Evolutionary conservation across 352 stramenopile genomes (phyloP), one percentile per base, ranked within the genome.

Genomic region (Peronospora tabacina): DNA sequence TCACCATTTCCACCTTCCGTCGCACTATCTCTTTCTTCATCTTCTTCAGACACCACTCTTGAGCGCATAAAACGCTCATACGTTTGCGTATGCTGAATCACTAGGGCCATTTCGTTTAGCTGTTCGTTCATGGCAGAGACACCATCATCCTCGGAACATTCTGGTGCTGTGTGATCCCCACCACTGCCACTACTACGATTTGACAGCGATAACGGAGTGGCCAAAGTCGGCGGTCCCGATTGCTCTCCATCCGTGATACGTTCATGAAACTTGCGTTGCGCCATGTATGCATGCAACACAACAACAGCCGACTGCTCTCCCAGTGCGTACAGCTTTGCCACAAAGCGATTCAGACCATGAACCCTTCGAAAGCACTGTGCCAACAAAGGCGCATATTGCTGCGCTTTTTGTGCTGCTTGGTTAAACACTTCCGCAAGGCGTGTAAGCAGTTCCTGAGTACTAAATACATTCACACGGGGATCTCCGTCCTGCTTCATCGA

Each of bases 61-160:
- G 77, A 89, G 10, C 78, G 76, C 70, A 94, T 89, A 53, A 92
- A 94, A 7, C 83, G 81, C 55, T 94, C 83, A 54, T 86, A 94
- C 10, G 83, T 94, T 64, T 94, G 83, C 12, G 83, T 92, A 57
- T 94, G 82, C 37, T 94, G 83, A 44, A 94, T 86, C 28, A 94
- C 68, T 12, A 94, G 48, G 15, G 79, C 83, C 44, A 94, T 72
- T 59, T 94, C 83, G 59, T 94, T 90, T 22, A 94, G 63, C 52
- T 90, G 80, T 38, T 89, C 79, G 52, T 92, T 89, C 55, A 90
- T 69, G n/a, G 63, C 56, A 0, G 77, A 72, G 35, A 90, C 82
- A 8, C 65, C 72, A 32, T 87, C 72, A 19, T 89, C 80, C 5
- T 36, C 64, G 8, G 49, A 32, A 44, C 54, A 62, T 42, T 13